These are phyloP conservation scores for Ballota nigra DNA, from an alignment of 257 asterid species.

Conservation along the genomic window DNA sequence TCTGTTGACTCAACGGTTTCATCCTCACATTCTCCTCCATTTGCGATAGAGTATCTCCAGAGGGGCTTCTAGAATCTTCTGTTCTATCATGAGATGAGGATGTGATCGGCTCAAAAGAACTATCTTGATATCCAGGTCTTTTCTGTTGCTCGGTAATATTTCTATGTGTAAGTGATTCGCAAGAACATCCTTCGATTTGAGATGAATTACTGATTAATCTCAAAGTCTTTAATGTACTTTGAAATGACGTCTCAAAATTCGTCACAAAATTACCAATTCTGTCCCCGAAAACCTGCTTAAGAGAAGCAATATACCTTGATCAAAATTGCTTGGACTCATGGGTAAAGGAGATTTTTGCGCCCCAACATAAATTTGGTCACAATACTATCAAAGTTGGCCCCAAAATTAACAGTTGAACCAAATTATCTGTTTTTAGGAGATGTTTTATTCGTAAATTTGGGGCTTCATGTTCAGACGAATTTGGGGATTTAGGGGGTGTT, in stretches of 20 bases:
- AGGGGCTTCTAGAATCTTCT: slow-evolving; percentile 22
- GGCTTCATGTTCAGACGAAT: no score
- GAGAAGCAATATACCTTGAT: slow-evolving; percentile 24
- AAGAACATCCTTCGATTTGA: slow-evolving; percentile 26
- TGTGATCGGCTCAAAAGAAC: slow-evolving; percentile 26
- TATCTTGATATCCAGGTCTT: slow-evolving; percentile 16
- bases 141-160: slow-evolving; percentile 23
- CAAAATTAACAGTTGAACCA: no score
- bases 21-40: slow-evolving; percentile 21
- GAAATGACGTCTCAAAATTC: slow-evolving; percentile 49
- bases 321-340: background rate
- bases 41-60: slow-evolving; percentile 31
- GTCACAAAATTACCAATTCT: slow-evolving; percentile 40
- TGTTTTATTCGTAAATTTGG: no score
- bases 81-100: slow-evolving; percentile 26
- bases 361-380: no score
- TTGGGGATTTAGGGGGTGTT: no score
- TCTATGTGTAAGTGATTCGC: slow-evolving; percentile 25
- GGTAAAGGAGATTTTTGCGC: no score
- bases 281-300: slow-evolving; percentile 52
- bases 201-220: slow-evolving; percentile 48
- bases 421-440: no score
- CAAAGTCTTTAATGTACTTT: slow-evolving; percentile 56
- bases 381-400: no score
- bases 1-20: slow-evolving; percentile 40